These are phyloP conservation scores for Acacia acuminata DNA, from an alignment of 306 rosid genomes.

Conservation along the genomic window DNA sequence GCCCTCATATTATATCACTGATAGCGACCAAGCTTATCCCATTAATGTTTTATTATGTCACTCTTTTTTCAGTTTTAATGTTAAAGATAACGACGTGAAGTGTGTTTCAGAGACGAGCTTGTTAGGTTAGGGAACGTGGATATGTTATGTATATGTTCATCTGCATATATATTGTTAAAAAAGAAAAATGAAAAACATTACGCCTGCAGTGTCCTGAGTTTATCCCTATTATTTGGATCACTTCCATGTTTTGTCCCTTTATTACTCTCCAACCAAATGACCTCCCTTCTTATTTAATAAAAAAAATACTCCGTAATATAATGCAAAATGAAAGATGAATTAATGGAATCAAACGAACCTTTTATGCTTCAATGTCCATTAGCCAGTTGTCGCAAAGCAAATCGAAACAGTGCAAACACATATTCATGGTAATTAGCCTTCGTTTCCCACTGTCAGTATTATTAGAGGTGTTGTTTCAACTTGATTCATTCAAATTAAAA, in stretches of 20 bases:
- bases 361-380: neutral
- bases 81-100: neutral
- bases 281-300: neutral
- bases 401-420: neutral
- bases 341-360: neutral
- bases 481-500: neutral
- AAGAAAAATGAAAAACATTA: no score
- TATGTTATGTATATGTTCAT: neutral
- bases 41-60: no score
- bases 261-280: neutral
- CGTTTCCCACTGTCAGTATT: no score
- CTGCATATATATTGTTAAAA: neutral
- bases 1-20: neutral
- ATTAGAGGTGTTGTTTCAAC: neutral
- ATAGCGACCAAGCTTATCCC: neutral
- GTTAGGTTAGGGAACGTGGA: neutral
- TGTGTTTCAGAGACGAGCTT: neutral
- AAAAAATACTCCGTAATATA: no score
- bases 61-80: neutral
- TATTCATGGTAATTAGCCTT: neutral
- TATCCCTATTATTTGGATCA: neutral
- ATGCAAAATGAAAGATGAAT: no score
- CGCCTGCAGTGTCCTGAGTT: neutral
- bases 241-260: neutral
- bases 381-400: neutral